These are phyloP conservation scores for Luzula sylvatica DNA, from an alignment of 176 grass and related monocot species.

Conservation along the genomic window DNA sequence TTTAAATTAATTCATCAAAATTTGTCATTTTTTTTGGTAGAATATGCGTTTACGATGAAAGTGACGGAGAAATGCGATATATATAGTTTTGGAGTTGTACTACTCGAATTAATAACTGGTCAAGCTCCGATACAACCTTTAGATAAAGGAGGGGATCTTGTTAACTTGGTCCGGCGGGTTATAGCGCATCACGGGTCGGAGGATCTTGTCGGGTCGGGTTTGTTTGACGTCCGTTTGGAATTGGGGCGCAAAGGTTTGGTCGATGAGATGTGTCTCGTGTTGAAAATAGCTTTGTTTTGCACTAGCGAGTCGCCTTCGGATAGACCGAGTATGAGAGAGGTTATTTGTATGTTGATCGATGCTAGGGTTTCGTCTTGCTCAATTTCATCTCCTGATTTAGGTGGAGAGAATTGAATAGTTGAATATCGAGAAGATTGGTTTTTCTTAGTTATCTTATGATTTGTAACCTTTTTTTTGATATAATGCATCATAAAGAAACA, in stretches of 20 bases:
- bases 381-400: constrained; percentile 40
- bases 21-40: constrained; percentile 26
- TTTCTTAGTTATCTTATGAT: neutral
- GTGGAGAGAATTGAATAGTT: neutral
- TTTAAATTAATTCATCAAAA: neutral
- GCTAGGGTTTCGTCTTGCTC: constrained; percentile 44
- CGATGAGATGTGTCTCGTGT: constrained; percentile 69
- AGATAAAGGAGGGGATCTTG: constrained; percentile 97
- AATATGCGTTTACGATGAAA: constrained; percentile 99
- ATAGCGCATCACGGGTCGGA: constrained; percentile 32
- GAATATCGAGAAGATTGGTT: constrained; percentile 25
- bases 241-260: constrained; percentile 39
- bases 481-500: no score
- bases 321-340: constrained; percentile 90
- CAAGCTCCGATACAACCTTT: constrained; percentile 80
- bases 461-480: neutral
- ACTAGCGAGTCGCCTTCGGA: constrained; percentile 77
- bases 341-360: constrained; percentile 85
- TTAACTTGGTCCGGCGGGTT: constrained; percentile 66
- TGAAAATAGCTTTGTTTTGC: constrained; percentile 92
- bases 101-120: constrained; percentile 82
- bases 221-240: constrained; percentile 68
- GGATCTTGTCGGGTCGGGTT: constrained; percentile 11
- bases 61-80: constrained; percentile 93
- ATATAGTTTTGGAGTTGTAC: constrained; percentile 83